Conservation (phyloP, 1,284 basidiomycete genomes). For the Boletus hoseneyae region DNA sequence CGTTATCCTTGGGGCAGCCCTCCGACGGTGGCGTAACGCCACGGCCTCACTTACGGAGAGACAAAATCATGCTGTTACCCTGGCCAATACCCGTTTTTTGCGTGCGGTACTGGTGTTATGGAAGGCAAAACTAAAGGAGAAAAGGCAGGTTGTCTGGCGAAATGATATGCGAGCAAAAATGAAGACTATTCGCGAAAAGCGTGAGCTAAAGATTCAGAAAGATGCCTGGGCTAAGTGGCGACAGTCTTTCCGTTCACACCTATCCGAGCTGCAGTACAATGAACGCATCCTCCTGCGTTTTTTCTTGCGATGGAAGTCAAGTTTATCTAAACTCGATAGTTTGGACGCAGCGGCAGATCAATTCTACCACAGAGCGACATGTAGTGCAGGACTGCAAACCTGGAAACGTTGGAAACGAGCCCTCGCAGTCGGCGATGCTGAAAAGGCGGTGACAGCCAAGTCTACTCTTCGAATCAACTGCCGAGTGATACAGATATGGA, state of each 20-base stretch:
- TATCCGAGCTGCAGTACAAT: slow-evolving; percentile 48
- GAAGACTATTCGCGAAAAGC: slow-evolving; percentile 54
- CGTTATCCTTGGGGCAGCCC: slow-evolving; percentile 51
- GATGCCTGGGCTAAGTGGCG: slow-evolving; percentile 63
- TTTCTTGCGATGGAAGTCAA: slow-evolving; percentile 51
- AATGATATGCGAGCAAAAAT: slow-evolving; percentile 65
- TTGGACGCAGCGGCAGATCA: slow-evolving; percentile 49
- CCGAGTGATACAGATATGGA: slow-evolving; percentile 52
- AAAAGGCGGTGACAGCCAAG: slow-evolving; percentile 42
- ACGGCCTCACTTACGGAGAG: slow-evolving; percentile 37
- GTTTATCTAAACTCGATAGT: slow-evolving; percentile 38
- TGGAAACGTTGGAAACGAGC: slow-evolving; percentile 59
- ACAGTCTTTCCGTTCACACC: slow-evolving; percentile 45
- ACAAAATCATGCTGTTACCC: slow-evolving; percentile 38
- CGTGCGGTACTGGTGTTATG: slow-evolving; percentile 44
- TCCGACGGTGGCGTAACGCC: slow-evolving; percentile 55
- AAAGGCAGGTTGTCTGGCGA: slow-evolving; percentile 56
- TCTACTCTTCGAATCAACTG: slow-evolving; percentile 46
- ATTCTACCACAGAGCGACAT: slow-evolving; percentile 37
- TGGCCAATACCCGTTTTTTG: slow-evolving; percentile 43
- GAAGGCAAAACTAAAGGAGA: slow-evolving; percentile 48
- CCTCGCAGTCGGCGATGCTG: slow-evolving; percentile 41
- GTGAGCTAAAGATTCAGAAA: slow-evolving; percentile 46
- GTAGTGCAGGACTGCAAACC: slow-evolving; percentile 35
- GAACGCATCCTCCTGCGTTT: slow-evolving; percentile 41